Base-by-base conservation (phyloP, 2,329 filamentous ascomycete genomes). In the Fusarium sarcochroum region DNA sequence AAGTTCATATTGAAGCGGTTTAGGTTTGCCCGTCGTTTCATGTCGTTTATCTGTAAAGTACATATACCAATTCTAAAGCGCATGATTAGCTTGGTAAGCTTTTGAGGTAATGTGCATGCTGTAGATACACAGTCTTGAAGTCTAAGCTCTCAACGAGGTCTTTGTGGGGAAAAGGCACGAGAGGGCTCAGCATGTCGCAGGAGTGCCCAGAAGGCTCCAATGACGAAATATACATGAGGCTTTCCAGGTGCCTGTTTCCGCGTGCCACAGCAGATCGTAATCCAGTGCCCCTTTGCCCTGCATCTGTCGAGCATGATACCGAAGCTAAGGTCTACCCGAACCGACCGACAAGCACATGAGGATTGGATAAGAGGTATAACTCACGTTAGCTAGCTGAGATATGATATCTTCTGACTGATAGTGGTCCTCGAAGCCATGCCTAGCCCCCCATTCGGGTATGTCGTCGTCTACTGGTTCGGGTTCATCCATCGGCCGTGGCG, bases 31-130 rank as follows among this genome's bases (percentile, higher is more conserved):
- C 35, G 93, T 95, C 21, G 93, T 96, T 78, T 98, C 96, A 80
- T 99, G 96, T 53, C 95, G 91, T 80, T 98, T 98, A 80, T 99
- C 96, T 68, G 95, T 98, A 80, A 93, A 99, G 81, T 99, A 99
- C 95, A 98, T 98, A 84, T 97, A 98, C 89, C 97, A 99, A 71
- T 93, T 97, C 92, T 97, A 80, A 27, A 40, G 49, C 14, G 27
- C 27, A 48, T 18, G 17, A 34, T 74, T 62, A 74, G 73, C 46
- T 37, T 46, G 17, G 27, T 38, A 32, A 18, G 27, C 10, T 17
- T 15, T 40, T 21, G 23, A 35, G 23, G 25, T 14, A 18, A 25
- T 27, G 23, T 44, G 30, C 34, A 55, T 54, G 20, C 37, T 32
- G 47, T 40, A 38, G 44, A 42, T 21, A n/a, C 35, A 48, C 48